These are phyloP conservation scores for Trichophyton mentagrophytes DNA, from an alignment of 2,329 filamentous ascomycete genomes.

Conservation along the genomic window DNA sequence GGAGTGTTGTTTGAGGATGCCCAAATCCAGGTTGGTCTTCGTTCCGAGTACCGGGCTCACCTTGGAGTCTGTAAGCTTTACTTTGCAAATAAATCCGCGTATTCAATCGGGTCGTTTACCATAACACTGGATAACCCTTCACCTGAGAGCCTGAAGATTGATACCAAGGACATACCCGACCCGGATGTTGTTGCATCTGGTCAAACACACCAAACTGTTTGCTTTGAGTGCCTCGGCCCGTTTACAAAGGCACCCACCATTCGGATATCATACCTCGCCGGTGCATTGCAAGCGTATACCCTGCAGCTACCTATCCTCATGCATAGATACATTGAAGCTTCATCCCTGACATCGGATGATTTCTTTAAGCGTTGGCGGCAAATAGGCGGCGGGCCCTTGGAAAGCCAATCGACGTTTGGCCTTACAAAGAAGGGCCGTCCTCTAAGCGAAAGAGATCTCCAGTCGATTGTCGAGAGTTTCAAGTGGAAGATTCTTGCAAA, in stretches of 20 bases:
- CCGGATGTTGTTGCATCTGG: slow-evolving; percentile 59
- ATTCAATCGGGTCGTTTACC: slow-evolving; percentile 77
- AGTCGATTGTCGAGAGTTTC: slow-evolving; percentile 66
- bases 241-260: slow-evolving; percentile 83
- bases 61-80: slow-evolving; percentile 92
- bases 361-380: slow-evolving; percentile 99
- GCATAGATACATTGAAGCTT: slow-evolving; percentile 95
- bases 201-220: slow-evolving; percentile 85
- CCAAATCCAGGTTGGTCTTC: slow-evolving; percentile 81
- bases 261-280: slow-evolving; percentile 84
- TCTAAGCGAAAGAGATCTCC: slow-evolving; percentile 58
- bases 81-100: slow-evolving; percentile 85
- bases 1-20: slow-evolving; percentile 90
- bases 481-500: slow-evolving; percentile 73
- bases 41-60: slow-evolving; percentile 89
- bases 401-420: slow-evolving; percentile 78
- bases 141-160: slow-evolving; percentile 60
- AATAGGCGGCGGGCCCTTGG: slow-evolving; percentile 76
- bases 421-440: slow-evolving; percentile 46
- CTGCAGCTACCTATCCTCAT: slow-evolving; percentile 76
- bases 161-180: slow-evolving; percentile 79
- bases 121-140: slow-evolving; percentile 70
- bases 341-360: slow-evolving; percentile 73
- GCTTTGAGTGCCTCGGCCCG: slow-evolving; percentile 75
- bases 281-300: slow-evolving; percentile 82